phyloP scores from a whole-genome alignment of 2,329 filamentous ascomycete genomes.

The Nemania sp. region DNA sequence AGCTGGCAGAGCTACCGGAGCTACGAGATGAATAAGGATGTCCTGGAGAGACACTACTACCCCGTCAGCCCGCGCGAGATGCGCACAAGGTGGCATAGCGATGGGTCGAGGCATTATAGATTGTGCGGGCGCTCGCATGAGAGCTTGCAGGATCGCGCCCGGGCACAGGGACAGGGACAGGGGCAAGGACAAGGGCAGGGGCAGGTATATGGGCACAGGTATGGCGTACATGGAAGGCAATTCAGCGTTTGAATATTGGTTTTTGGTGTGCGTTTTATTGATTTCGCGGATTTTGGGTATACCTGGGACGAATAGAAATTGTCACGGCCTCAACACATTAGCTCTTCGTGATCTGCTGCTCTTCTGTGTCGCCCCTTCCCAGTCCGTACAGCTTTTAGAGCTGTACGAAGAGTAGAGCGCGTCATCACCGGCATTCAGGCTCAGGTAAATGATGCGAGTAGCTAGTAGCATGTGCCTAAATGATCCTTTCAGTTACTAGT shows the following conservation, averaged over 20 bases:
- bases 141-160: background rate
- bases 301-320: background rate
- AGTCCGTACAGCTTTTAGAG: no score
- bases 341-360: background rate
- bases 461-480: no score
- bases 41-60: background rate
- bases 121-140: background rate
- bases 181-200: background rate
- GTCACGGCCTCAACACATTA: background rate
- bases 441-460: no score
- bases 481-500: no score
- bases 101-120: slow-evolving; percentile 10
- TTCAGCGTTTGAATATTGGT: background rate
- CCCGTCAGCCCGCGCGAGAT: slow-evolving; percentile 15
- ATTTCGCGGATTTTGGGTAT: background rate
- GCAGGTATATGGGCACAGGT: background rate
- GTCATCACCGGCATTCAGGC: background rate
- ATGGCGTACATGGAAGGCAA: background rate
- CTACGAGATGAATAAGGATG: slow-evolving; percentile 15
- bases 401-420: background rate
- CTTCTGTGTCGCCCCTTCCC: background rate
- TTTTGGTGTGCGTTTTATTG: background rate
- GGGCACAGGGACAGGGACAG: background rate
- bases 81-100: slow-evolving; percentile 15
- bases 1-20: slow-evolving; percentile 9